A percentile compares a stretch with the other conserved stretches of the same genome.
Evolutionary conservation across 106 monocot genomes (phyloP).

Genomic region (Acorus gramineus): DNA sequence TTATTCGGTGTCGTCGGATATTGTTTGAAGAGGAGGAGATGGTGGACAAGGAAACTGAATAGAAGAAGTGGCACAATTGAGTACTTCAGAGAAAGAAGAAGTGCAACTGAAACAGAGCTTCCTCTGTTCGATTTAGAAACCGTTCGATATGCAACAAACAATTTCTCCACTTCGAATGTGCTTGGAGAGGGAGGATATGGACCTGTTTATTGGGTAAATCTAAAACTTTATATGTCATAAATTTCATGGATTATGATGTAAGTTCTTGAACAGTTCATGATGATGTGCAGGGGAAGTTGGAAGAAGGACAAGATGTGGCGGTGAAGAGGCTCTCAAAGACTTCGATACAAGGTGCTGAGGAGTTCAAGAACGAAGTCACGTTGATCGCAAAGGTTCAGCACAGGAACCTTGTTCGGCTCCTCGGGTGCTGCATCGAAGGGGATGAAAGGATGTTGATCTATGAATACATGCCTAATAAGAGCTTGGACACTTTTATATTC

Average conservation of each 20-base stretch:
- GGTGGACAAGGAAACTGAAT: slow-evolving; percentile 4
- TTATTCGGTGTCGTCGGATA: no score
- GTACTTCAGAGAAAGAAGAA: background rate
- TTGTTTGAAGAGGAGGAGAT: background rate
- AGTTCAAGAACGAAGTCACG: slow-evolving; percentile 22
- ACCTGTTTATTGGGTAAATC: slow-evolving; percentile 3
- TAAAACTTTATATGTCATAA: background rate
- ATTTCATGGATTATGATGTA: no score
- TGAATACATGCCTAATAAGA: slow-evolving; percentile 13
- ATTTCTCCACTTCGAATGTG: slow-evolving; percentile 3
- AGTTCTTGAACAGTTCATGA: no score
- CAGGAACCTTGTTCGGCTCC: slow-evolving; percentile 15
- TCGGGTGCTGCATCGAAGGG: slow-evolving; percentile 14
- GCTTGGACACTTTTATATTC: slow-evolving; percentile 14
- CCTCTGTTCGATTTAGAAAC: slow-evolving; percentile 5
- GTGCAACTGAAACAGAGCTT: slow-evolving; percentile 1
- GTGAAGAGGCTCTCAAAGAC: slow-evolving; percentile 24
- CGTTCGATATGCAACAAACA: slow-evolving; percentile 1
- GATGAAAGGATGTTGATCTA: slow-evolving; percentile 15
- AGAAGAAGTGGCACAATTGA: background rate
- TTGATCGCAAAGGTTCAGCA: slow-evolving; percentile 18
- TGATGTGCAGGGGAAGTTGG: slow-evolving; percentile 1
- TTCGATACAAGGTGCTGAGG: slow-evolving; percentile 19
- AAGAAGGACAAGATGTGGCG: slow-evolving; percentile 31
- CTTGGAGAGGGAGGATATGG: slow-evolving; percentile 15